Evolutionary conservation across 495 filamentous ascomycete species (phyloP).

Genomic region (Neurospora tetraspora): DNA sequence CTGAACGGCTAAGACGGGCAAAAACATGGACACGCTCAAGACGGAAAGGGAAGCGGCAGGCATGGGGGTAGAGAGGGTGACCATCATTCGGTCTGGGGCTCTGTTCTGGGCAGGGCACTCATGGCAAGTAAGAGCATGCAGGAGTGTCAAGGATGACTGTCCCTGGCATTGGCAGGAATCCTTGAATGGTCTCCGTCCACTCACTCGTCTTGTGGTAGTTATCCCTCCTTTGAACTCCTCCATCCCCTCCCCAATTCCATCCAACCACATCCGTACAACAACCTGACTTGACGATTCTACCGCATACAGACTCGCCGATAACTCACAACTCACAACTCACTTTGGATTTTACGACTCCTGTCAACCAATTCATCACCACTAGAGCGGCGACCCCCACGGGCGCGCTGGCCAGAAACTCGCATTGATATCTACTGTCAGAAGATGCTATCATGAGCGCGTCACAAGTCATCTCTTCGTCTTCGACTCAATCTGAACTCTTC

Average conservation of each 20-base stretch:
- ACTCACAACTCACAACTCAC: not conserved
- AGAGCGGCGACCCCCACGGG: not conserved
- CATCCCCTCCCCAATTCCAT: not conserved
- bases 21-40: not conserved
- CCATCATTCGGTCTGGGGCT: not conserved
- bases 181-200: not conserved
- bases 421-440: not conserved
- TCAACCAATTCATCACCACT: not conserved
- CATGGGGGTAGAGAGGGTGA: not conserved
- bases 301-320: not conserved
- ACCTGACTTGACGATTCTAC: not conserved
- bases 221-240: not conserved
- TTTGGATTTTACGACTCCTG: not conserved
- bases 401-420: not conserved
- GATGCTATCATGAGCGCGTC: not conserved
- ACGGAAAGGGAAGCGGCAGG: not conserved
- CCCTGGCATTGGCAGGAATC: not conserved
- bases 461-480: not conserved
- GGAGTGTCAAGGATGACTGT: not conserved
- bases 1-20: not conserved
- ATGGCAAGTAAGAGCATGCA: not conserved
- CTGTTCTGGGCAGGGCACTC: not conserved
- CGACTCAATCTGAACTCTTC: not conserved
- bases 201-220: not conserved
- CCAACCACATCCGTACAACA: not conserved